These are phyloP conservation scores for Coniochaeta pulveracea DNA, from an alignment of 2,329 filamentous ascomycete genomes.

Conservation along the genomic window DNA sequence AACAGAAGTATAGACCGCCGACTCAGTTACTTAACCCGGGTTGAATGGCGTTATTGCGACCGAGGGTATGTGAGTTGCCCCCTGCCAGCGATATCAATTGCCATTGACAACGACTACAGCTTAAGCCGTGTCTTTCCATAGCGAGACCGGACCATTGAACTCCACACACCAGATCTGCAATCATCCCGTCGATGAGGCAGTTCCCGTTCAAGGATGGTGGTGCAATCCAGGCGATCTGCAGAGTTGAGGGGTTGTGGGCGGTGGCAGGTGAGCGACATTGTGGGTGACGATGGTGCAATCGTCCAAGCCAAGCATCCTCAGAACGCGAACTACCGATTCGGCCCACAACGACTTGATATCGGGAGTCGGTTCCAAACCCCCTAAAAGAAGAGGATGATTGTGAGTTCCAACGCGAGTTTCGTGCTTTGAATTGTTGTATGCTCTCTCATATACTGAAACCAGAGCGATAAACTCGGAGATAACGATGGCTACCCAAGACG, in stretches of 20 bases:
- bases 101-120: no score
- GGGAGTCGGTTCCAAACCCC: conserved; percentile 1
- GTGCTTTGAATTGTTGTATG: no score
- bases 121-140: not conserved
- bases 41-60: no score
- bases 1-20: no score
- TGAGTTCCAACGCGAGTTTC: no score
- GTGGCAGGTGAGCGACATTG: not conserved
- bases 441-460: no score
- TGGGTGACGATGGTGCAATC: conserved; percentile 3
- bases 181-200: no score
- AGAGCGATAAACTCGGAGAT: not conserved
- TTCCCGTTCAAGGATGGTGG: no score
- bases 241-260: not conserved
- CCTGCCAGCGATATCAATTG: no score
- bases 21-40: no score
- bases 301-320: conserved; percentile 2
- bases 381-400: not conserved
- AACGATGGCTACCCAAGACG: conserved; percentile 7
- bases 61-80: no score
- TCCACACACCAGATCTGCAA: not conserved
- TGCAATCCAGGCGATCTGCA: conserved; percentile 1
- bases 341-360: not conserved
- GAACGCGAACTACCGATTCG: conserved; percentile 1
- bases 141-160: not conserved